phyloP scores from a whole-genome alignment of 495 filamentous ascomycete species.

The Lasiosphaeria hispida region DNA sequence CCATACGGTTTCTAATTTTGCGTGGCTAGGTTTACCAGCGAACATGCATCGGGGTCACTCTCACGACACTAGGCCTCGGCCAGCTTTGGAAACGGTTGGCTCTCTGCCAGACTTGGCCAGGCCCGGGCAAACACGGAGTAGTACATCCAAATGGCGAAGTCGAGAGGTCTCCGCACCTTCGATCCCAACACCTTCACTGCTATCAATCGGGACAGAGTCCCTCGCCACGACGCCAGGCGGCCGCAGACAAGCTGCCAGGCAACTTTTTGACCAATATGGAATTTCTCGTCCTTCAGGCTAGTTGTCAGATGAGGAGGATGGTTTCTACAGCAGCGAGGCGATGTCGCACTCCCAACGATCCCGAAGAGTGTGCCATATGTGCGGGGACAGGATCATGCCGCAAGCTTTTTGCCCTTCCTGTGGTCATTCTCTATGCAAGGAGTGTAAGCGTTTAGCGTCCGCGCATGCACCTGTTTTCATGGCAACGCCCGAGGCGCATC shows the following conservation, averaged over 20 bases:
- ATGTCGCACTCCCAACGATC: neutral
- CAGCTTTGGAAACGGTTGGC: neutral
- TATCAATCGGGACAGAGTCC: conserved; percentile 8
- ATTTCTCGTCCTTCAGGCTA: conserved; percentile 37
- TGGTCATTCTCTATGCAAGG: conserved; percentile 36
- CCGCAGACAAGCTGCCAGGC: conserved; percentile 27
- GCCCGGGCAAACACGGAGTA: neutral
- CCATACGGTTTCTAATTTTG: neutral
- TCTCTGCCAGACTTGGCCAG: neutral
- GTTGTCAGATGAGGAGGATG: conserved; percentile 39
- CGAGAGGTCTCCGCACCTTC: conserved; percentile 10
- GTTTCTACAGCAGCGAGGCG: conserved; percentile 12
- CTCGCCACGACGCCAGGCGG: conserved; percentile 3
- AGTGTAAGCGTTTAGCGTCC: conserved; percentile 20
- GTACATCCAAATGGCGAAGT: neutral
- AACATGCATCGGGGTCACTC: neutral
- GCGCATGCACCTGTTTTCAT: too few species aligned
- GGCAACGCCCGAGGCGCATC: neutral
- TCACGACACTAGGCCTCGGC: neutral
- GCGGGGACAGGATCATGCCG: conserved; percentile 32
- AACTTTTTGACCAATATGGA: conserved; percentile 36
- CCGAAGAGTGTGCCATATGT: conserved; percentile 38
- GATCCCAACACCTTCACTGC: neutral
- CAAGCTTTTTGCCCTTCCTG: conserved; percentile 36
- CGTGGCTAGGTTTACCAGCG: neutral